Base-by-base conservation (phyloP, 805 yeast genomes). In the Kuraishia floccosa region DNA sequence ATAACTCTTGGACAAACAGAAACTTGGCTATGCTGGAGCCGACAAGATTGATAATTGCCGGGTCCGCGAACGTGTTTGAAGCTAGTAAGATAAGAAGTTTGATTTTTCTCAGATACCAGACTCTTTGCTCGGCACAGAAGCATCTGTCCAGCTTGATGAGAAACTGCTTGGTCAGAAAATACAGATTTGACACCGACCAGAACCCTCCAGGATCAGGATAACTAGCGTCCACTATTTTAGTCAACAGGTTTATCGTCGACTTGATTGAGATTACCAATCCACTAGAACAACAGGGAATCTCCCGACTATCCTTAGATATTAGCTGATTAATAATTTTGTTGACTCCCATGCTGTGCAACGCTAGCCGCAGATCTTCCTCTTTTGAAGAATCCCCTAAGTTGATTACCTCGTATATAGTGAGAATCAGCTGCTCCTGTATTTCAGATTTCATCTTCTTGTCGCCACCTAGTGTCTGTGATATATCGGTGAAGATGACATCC, bases 321-420 rank as follows among this genome's bases (percentile, higher is more conserved):
- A n/a, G n/a, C n/a, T n/a, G n/a, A n/a, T n/a, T n/a, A n/a, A n/a
- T n/a, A n/a, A n/a, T n/a, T n/a, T n/a, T n/a, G n/a, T n/a, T n/a
- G n/a, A n/a, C n/a, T n/a, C n/a, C n/a, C n/a, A n/a, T n/a, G n/a
- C n/a, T n/a, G n/a, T n/a, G n/a, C n/a, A n/a, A n/a, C n/a, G n/a
- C 11, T 28, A 10, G 13, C 15, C 12, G 13, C 8, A 50, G 23
- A 0, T 35, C 36, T 0, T 25, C 12, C 20, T 56, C 63, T 6
- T 48, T 43, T 1, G 60, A 48, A 13, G 61, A 47, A 36, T 72
- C 73, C 11, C 63, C 54, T 15, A 56, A 40, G 15, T 47, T 44
- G 4, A 73, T 29, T 14, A 65, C 40, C 24, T 63, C 61, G 22
- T 44, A 41, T 1, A 63, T 44, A 4, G 61, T 55, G 9, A 66